These are phyloP conservation scores for Rosa lucieae DNA, from an alignment of 306 rosid species.

Conservation along the genomic window DNA sequence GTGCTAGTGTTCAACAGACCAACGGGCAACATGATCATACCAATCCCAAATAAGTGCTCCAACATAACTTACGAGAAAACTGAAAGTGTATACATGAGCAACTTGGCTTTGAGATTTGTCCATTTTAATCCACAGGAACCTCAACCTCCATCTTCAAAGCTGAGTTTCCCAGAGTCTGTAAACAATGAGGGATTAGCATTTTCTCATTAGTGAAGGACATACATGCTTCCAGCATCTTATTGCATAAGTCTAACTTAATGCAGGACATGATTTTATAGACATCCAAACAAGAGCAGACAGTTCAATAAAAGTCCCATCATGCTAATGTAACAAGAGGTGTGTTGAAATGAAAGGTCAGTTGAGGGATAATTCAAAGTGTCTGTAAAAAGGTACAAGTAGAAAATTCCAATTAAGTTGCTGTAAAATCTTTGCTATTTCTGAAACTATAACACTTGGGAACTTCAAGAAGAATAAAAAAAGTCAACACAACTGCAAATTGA, in stretches of 20 bases:
- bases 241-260: neutral
- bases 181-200: slow-evolving; percentile 9
- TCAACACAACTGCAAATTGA: neutral
- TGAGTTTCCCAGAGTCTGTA: slow-evolving; percentile 60
- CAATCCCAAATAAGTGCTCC: neutral
- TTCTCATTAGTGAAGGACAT: neutral
- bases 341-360: neutral
- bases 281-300: slow-evolving; percentile 10
- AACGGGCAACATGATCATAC: neutral
- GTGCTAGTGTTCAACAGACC: slow-evolving; percentile 11
- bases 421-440: neutral
- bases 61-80: slow-evolving; percentile 10
- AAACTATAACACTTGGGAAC: neutral
- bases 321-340: neutral
- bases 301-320: neutral
- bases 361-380: neutral
- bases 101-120: slow-evolving; percentile 6
- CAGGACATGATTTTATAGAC: neutral
- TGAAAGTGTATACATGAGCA: slow-evolving; percentile 1
- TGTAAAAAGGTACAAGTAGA: neutral
- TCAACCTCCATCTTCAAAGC: slow-evolving; percentile 76
- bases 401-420: neutral
- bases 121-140: slow-evolving; percentile 55
- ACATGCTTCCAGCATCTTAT: neutral
- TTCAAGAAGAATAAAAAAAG: neutral